Evolutionary conservation across 2,329 filamentous ascomycete species (phyloP), one percentile per base, ranked within the genome.

Genomic region (Aspergillus udagawae): DNA sequence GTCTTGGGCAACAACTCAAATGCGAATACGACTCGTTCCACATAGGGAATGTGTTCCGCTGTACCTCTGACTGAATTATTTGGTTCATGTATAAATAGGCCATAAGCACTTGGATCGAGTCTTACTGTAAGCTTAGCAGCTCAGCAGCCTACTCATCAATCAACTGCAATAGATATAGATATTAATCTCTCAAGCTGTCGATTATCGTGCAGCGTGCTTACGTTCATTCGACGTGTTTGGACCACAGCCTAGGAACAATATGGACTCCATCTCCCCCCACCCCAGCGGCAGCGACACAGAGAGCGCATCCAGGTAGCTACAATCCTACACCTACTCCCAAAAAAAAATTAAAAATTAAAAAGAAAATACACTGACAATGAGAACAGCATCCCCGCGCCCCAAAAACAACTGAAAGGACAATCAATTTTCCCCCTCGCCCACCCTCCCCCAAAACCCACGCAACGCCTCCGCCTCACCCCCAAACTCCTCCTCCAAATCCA

Each of bases 401-500:
- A 20, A 52, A 56, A 27, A 3, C 25, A 25, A 4, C 3, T 4
- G 4, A 35, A 64, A 45, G 60, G 63, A 20, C 61, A 59, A 29
- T 4, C 49, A 29, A 2, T 32, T 29, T 73, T 73, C 55, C 62
- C 66, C 44, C 64, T 72, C 35, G 70, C 70, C 9, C 65, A 63
- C 29, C 70, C 69, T 12, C 66, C 70, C 4, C 66, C 69, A 12
- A 72, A 70, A 64, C 10, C 29, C 4, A 59, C 52, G 29, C 55
- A 61, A 52, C 54, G 60, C 6, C 60, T 73, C 10, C 66, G 69
- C 4, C 62, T 72, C 44, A 59, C 63, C 27, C 59, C 70, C 9
- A 67, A 66, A 23, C 61, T 71, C 23, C 60, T 70, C 4, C 65
- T 73, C 2, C 70, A 73, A 63, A 67, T 73, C 53, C 70, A 73